Base-by-base conservation (phyloP, 192 early-diverging fungal genomes). In the Entomortierella parvispora region DNA sequence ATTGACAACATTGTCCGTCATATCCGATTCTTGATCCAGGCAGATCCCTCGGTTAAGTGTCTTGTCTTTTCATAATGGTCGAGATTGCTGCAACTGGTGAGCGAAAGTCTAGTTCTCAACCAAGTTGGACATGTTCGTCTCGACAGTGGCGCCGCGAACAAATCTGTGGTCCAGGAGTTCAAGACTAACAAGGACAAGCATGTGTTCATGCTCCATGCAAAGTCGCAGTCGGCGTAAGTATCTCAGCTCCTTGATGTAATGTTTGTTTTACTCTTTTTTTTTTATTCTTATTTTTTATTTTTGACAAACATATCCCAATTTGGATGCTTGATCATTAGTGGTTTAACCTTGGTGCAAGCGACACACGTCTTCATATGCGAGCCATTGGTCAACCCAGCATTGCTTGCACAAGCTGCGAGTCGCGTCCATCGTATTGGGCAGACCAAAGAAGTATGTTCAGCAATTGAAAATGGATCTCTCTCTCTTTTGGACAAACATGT, bases 61-160 rank as follows among this genome's bases (percentile, higher is more conserved):
- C 26, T 80, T 0, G 49, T 80, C 12, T 80, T 80, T 31, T 80
- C 79, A 4, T 71, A 80, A 56, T 80, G 79, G 79, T 29, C 23
- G 15, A n/a, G 45, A 14, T 63, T 80, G 18, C 69, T 80, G 33
- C 54, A 58, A 8, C 28, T 80, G 17, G 22, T 80, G 15, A 15
- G 46, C 23, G 25, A 33, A 9, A 63, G 69, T 3, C 32, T 80
- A 22, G 14, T 25, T 3, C 51, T 33, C 17, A 80, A 80, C 42
- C 31, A 65, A 23, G 66, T 80, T 66, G 52, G 52, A 20, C 67
- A 40, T 33, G 79, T 80, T 5, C 54, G 68, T 15, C 60, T 80
- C 23, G 44, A 37, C 9, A 37, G 26, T 28, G 42, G 29, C 18
- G 60, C 58, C 57, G 48, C n/a, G 12, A 44, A 55, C 33, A 33